These are phyloP conservation scores for Morella rubra DNA, from an alignment of 306 rosid species.

Conservation along the genomic window DNA sequence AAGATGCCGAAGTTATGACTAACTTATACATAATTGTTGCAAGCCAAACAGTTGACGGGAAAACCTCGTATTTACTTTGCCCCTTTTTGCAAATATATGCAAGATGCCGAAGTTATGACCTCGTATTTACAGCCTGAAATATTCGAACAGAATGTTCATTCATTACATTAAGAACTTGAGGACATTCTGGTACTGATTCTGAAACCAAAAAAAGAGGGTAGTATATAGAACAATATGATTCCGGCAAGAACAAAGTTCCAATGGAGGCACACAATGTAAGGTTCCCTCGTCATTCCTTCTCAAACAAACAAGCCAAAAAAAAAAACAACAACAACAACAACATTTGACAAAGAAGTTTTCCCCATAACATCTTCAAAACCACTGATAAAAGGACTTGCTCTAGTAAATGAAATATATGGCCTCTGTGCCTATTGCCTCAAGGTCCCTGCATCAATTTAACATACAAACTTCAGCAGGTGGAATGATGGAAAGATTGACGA, in stretches of 20 bases:
- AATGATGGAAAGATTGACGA: slow-evolving; percentile 9
- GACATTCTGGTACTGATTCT: background rate
- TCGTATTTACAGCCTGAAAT: background rate
- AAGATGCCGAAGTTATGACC: no score
- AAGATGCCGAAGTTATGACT: no score
- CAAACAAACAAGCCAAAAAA: background rate
- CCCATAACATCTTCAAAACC: slow-evolving; percentile 20
- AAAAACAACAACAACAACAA: background rate
- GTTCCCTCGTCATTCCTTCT: background rate
- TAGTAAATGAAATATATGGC: slow-evolving; percentile 20
- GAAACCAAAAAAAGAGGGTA: no score
- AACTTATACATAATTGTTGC: background rate
- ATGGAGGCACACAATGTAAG: background rate
- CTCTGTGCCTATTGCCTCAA: slow-evolving; percentile 64
- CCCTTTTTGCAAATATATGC: no score
- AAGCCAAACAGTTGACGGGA: background rate
- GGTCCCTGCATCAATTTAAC: slow-evolving; percentile 76
- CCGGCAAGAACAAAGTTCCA: background rate
- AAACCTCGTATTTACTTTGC: no score
- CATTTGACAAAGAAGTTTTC: background rate
- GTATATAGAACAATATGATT: background rate
- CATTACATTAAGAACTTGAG: background rate
- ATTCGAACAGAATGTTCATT: background rate
- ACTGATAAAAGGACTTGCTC: slow-evolving; percentile 32
- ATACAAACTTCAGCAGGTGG: slow-evolving; percentile 15